These are phyloP conservation scores for Hypoxylon rickii DNA, from an alignment of 495 filamentous ascomycete genomes.

Conservation along the genomic window DNA sequence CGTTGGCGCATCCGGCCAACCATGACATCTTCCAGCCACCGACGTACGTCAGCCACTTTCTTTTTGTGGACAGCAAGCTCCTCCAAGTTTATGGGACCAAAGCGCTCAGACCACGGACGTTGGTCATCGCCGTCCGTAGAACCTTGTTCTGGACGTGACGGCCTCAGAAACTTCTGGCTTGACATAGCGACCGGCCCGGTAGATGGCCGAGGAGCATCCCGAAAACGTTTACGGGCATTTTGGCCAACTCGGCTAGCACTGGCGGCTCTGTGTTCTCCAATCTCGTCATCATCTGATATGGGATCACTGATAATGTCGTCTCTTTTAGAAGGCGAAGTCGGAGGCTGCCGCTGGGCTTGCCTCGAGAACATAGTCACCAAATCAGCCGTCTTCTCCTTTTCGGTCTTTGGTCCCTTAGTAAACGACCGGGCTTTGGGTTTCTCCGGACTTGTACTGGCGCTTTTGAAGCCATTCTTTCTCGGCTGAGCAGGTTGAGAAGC, in stretches of 20 bases:
- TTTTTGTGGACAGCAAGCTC: slow-evolving; percentile 91
- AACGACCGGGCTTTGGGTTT: slow-evolving; percentile 44
- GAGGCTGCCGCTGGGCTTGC: slow-evolving; percentile 50
- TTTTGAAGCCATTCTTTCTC: slow-evolving; percentile 36
- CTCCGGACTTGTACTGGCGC: slow-evolving; percentile 56
- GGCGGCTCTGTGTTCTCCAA: slow-evolving; percentile 46
- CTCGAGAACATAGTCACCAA: slow-evolving; percentile 58
- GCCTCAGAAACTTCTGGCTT: slow-evolving; percentile 49
- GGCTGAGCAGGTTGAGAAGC: slow-evolving; percentile 13
- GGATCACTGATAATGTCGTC: slow-evolving; percentile 57
- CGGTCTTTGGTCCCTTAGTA: slow-evolving; percentile 41
- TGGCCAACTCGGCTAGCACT: slow-evolving; percentile 49
- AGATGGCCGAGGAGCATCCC: slow-evolving; percentile 26
- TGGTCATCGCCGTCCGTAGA: slow-evolving; percentile 42
- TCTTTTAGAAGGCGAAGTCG: slow-evolving; percentile 33
- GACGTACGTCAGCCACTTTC: slow-evolving; percentile 84
- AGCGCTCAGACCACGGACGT: slow-evolving; percentile 87
- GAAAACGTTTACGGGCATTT: slow-evolving; percentile 51
- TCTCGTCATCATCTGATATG: slow-evolving; percentile 55
- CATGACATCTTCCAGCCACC: slow-evolving; percentile 78
- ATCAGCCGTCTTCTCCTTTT: slow-evolving; percentile 52
- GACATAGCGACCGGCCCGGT: slow-evolving; percentile 12
- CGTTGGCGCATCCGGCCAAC: slow-evolving; percentile 65
- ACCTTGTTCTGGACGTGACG: slow-evolving; percentile 17
- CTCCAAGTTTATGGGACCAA: slow-evolving; percentile 69